These are phyloP conservation scores for Sequoia sempervirens DNA, from an alignment of 75 land plant species.

Conservation along the genomic window DNA sequence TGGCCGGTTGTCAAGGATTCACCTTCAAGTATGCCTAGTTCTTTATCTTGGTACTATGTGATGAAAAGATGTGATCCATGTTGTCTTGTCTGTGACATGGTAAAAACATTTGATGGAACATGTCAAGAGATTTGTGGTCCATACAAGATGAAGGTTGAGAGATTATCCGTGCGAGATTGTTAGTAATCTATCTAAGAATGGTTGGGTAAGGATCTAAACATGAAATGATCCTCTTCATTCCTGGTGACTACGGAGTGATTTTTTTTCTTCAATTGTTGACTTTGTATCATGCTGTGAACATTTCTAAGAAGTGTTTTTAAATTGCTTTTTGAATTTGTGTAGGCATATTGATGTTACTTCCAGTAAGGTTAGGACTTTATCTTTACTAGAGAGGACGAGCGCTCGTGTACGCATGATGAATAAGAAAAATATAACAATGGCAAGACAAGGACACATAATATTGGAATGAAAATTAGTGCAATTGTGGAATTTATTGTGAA, in stretches of 20 bases:
- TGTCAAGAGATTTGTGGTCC: not conserved
- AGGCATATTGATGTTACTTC: no score
- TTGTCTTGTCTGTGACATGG: not conserved
- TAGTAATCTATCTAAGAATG: not conserved
- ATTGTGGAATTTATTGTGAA: no score
- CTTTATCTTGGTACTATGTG: not conserved
- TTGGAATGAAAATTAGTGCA: no score
- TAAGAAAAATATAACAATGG: no score
- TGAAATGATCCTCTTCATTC: not conserved
- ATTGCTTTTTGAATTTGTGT: no score
- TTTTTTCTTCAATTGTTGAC: not conserved
- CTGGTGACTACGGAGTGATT: not conserved
- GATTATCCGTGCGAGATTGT: not conserved
- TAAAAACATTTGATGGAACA: not conserved
- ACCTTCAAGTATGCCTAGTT: not conserved
- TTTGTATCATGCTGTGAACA: no score
- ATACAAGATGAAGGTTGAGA: not conserved
- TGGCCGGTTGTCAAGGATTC: not conserved
- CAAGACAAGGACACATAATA: no score
- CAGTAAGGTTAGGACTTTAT: no score
- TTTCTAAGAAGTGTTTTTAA: no score
- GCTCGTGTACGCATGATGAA: no score
- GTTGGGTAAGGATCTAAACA: not conserved
- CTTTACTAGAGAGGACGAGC: no score
- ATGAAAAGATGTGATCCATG: not conserved